Evolutionary conservation across 2,329 filamentous ascomycete genomes (phyloP), one percentile per base, ranked within the genome.

Genomic region (Scleromitrula shiraiana): DNA sequence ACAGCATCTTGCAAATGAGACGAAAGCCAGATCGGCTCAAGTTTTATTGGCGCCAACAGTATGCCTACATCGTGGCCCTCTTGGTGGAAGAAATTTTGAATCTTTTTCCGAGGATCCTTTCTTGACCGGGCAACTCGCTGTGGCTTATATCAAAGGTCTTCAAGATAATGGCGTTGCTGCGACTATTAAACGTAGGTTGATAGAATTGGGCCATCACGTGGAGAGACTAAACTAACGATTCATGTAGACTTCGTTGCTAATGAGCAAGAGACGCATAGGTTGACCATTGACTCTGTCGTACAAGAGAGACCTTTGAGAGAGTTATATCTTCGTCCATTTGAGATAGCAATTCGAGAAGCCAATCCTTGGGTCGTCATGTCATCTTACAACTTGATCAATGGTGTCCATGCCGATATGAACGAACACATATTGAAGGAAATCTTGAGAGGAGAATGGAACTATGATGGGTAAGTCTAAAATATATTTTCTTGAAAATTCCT

Each of bases 61-160:
- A 27, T 89, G 87, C 68, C 83, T 88, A 72, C 87, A 93, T 59
- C 78, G 88, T 14, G 85, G 85, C 41, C 88, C 88, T 0, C 73
- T 93, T 0, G 87, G 87, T n/a, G 88, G 88, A 15, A 76, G 88
- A 51, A 89, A 89, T 54, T 94, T 93, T 56, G 88, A 94, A 66
- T 89, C 86, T 0, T 93, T 89, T 64, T 88, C 85, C 0, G 88
- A 93, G 64, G 88, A 93, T 56, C 87, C 87, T 0, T 75, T 83
- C 8, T 72, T 94, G 5, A 87, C 85, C 0, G 85, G 85, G 26
- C 84, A 82, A 53, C 69, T 89, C 51, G 83, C 84, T 10, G 78
- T 83, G 1, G 76, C 83, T 51, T 86, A 86, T 53, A 82, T 87
- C 60, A 80, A 77, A 40, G 85, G 84, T 7, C 70, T 86, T 46